Percentiles rank a stretch among this genome's conserved stretches.
phyloP scores from a whole-genome alignment of 2,329 filamentous ascomycete genomes.

The Talaromyces verruculosus region DNA sequence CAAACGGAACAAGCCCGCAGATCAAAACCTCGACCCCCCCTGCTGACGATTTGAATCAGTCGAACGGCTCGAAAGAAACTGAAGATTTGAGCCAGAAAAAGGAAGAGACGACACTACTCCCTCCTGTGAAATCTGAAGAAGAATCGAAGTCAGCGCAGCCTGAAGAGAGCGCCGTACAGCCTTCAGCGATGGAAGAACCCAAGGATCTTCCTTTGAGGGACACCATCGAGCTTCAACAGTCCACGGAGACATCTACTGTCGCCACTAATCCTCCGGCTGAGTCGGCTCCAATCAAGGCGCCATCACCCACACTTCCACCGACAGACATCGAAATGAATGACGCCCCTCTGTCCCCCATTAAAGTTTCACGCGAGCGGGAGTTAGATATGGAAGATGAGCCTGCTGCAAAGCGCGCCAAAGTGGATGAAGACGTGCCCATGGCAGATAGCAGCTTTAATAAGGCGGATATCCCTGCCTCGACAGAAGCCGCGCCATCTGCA shows the following conservation, averaged over 20 bases:
- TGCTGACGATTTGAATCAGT: slow-evolving; percentile 32
- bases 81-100: background rate
- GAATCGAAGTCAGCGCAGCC: background rate
- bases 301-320: slow-evolving; percentile 27
- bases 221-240: slow-evolving; percentile 1
- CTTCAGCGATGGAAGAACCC: background rate
- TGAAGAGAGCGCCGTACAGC: background rate
- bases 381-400: slow-evolving; percentile 66
- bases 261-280: background rate
- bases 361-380: slow-evolving; percentile 73
- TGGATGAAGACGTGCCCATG: slow-evolving; percentile 56
- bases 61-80: slow-evolving; percentile 11
- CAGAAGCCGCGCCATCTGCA: slow-evolving; percentile 27
- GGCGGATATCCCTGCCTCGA: slow-evolving; percentile 43
- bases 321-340: slow-evolving; percentile 57
- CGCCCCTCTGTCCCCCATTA: slow-evolving; percentile 52
- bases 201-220: slow-evolving; percentile 8
- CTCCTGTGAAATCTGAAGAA: slow-evolving; percentile 11
- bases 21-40: slow-evolving; percentile 28
- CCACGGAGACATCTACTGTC: background rate
- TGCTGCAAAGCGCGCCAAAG: slow-evolving; percentile 76
- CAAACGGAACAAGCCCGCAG: slow-evolving; percentile 32
- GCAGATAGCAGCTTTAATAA: slow-evolving; percentile 46
- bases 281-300: slow-evolving; percentile 28
- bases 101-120: background rate